Evolutionary conservation across 2,329 filamentous ascomycete species (phyloP).

Genomic region (Zasmidium citrigriseum): DNA sequence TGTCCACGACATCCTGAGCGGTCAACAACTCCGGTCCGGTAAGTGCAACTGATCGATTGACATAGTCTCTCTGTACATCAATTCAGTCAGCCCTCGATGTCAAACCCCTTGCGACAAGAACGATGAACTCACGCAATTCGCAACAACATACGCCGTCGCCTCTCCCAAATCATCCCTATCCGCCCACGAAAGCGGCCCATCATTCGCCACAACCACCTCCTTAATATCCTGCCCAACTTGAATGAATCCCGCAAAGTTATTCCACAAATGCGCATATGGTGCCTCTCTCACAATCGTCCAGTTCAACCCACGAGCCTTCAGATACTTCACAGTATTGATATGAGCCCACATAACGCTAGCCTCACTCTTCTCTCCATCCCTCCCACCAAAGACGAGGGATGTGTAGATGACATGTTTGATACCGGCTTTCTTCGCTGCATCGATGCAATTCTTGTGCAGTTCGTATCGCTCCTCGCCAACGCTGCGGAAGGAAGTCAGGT

Average conservation of each 20-base stretch:
- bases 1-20: background rate
- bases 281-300: background rate
- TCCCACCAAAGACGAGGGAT: slow-evolving; percentile 64
- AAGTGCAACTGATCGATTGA: background rate
- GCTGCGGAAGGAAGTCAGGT: background rate
- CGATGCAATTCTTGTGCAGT: slow-evolving; percentile 41
- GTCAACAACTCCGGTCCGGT: background rate
- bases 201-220: background rate
- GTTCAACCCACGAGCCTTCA: background rate
- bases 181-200: background rate
- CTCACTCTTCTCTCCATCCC: background rate
- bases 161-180: background rate
- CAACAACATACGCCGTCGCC: background rate
- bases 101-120: background rate
- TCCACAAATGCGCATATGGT: background rate
- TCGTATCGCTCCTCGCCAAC: background rate
- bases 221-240: background rate
- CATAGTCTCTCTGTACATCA: background rate
- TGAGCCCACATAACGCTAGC: background rate
- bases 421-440: slow-evolving; percentile 56
- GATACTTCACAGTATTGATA: background rate
- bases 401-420: slow-evolving; percentile 66
- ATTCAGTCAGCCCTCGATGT: background rate
- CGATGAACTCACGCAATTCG: background rate
- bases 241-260: background rate